Percentiles rank a stretch among this genome's conserved stretches.
Evolutionary conservation across 2,329 filamentous ascomycete species (phyloP).

Genomic region (Phymatotrichopsis omnivora): DNA sequence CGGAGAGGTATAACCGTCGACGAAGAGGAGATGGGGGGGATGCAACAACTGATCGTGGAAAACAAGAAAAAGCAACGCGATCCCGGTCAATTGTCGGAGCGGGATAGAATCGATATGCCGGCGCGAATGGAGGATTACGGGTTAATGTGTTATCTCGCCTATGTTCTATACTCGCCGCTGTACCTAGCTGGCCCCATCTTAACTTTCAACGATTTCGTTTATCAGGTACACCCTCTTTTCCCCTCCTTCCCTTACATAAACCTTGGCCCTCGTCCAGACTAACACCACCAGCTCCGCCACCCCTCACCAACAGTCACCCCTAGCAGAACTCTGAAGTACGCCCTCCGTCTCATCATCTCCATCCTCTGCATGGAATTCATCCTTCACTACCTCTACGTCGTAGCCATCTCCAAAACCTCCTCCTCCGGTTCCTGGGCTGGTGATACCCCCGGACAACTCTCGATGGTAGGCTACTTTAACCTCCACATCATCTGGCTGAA

Average conservation of each 20-base stretch:
- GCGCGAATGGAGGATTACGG: conserved; percentile 61
- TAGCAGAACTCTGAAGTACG: conserved; percentile 60
- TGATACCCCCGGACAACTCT: conserved; percentile 80
- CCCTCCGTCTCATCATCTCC: conserved; percentile 65
- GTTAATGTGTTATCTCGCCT: conserved; percentile 81
- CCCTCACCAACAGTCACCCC: conserved; percentile 58
- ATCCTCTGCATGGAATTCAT: conserved; percentile 85
- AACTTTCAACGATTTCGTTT: conserved; percentile 96
- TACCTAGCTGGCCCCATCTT: conserved; percentile 89
- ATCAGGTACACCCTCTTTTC: conserved; percentile 51
- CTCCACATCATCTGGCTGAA: conserved; percentile 97
- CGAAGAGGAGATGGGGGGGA: conserved; percentile 8
- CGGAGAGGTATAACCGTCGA: conserved; percentile 16
- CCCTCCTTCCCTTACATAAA: background rate
- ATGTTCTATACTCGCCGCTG: conserved; percentile 80
- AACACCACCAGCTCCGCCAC: conserved; percentile 39
- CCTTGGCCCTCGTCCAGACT: background rate
- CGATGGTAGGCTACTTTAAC: conserved; percentile 88
- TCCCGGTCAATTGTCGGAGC: conserved; percentile 73
- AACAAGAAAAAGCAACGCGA: conserved; percentile 96
- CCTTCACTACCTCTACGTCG: conserved; percentile 84
- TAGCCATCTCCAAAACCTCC: conserved; percentile 78
- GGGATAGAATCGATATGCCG: conserved; percentile 70
- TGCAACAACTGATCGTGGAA: conserved; percentile 46
- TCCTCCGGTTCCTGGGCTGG: conserved; percentile 52